Conservation (phyloP, 2,329 filamentous ascomycete genomes). For the Emergomyces orientalis region DNA sequence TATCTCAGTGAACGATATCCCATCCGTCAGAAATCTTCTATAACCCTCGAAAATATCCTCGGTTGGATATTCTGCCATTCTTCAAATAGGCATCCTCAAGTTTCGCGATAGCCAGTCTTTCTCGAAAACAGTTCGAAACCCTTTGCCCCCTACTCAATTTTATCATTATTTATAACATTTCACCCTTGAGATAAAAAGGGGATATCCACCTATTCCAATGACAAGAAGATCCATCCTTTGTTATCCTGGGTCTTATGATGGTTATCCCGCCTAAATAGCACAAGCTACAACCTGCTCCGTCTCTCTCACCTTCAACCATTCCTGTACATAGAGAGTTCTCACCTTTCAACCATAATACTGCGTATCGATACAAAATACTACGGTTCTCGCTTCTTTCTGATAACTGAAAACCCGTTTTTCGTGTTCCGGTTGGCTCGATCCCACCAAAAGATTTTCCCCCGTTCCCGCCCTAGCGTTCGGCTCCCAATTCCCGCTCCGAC, state of each 20-base stretch:
- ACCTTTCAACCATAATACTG: neutral
- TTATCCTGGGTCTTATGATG: slow-evolving; percentile 8
- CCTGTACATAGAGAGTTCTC: neutral
- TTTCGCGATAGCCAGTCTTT: neutral
- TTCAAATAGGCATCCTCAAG: neutral
- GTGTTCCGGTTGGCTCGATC: no score
- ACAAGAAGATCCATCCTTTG: slow-evolving; percentile 11
- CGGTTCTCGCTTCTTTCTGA: no score
- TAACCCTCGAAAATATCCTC: no score
- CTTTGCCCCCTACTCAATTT: neutral
- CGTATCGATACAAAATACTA: neutral
- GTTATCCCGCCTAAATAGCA: slow-evolving; percentile 34
- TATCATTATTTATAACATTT: neutral
- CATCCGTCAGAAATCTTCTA: no score
- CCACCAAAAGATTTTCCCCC: neutral
- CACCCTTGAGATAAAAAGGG: neutral
- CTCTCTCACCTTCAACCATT: neutral
- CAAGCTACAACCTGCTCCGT: slow-evolving; percentile 15
- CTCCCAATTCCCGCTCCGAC: neutral
- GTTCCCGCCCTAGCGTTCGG: neutral
- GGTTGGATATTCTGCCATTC: no score
- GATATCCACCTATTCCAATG: slow-evolving; percentile 7
- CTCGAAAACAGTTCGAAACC: neutral
- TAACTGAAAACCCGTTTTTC: neutral
- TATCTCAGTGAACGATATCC: no score